Evolutionary conservation across 2,329 filamentous ascomycete genomes (phyloP).

Genomic region (Ceratocystis huliohia): DNA sequence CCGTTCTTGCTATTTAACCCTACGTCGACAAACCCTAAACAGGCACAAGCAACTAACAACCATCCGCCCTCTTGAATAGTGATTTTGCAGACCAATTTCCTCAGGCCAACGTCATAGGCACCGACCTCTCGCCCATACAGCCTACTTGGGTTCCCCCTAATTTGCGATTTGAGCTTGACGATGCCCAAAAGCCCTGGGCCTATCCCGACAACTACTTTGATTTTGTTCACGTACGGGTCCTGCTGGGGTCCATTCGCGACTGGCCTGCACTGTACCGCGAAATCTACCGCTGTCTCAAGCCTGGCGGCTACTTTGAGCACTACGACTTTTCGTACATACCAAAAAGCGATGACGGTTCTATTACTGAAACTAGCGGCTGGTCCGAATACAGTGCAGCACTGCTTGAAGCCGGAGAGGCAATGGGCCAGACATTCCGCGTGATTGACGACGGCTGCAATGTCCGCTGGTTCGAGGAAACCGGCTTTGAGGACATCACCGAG

Average conservation of each 20-base stretch:
- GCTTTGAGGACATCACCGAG: slow-evolving; percentile 25
- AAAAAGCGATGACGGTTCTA: slow-evolving; percentile 26
- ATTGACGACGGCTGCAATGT: slow-evolving; percentile 22
- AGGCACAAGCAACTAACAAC: background rate
- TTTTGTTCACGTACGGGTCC: slow-evolving; percentile 43
- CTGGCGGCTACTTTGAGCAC: slow-evolving; percentile 38
- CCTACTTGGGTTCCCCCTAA: slow-evolving; percentile 44
- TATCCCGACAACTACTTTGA: slow-evolving; percentile 40
- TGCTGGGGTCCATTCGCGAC: slow-evolving; percentile 41
- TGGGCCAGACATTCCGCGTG: slow-evolving; percentile 27
- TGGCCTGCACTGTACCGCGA: slow-evolving; percentile 42
- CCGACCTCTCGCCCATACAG: slow-evolving; percentile 46
- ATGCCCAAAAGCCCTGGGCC: slow-evolving; percentile 40
- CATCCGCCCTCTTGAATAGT: slow-evolving; percentile 28
- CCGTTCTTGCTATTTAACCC: slow-evolving; percentile 25
- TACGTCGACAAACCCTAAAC: background rate
- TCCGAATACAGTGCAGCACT: slow-evolving; percentile 26
- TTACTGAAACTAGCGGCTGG: slow-evolving; percentile 25
- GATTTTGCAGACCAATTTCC: slow-evolving; percentile 36
- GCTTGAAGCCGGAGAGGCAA: slow-evolving; percentile 25
- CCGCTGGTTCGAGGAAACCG: slow-evolving; percentile 24
- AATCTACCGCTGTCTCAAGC: slow-evolving; percentile 40
- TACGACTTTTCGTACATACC: slow-evolving; percentile 32
- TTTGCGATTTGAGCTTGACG: slow-evolving; percentile 50
- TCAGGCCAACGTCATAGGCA: slow-evolving; percentile 36